Conservation (phyloP, 2,329 filamentous ascomycete species). For the Colletotrichum musae region DNA sequence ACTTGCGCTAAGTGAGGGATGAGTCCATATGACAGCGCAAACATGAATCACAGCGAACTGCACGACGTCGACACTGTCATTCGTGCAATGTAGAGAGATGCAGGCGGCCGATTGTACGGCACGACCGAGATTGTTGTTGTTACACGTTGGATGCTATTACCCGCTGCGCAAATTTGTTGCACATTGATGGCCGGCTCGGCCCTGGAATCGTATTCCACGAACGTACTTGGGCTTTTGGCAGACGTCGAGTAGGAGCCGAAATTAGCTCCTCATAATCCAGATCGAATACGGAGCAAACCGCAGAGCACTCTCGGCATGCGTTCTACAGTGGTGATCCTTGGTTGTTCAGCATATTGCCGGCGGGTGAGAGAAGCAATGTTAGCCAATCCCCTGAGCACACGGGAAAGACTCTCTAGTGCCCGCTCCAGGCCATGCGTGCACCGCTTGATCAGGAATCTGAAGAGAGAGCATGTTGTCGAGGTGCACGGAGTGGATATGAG, state of each 20-base stretch:
- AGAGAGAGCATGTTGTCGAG: no score
- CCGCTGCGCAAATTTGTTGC: constrained; percentile 2
- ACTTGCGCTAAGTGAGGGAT: not conserved
- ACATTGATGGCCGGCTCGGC: not conserved
- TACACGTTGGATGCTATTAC: constrained; percentile 5
- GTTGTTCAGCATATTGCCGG: no score
- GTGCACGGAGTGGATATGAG: no score
- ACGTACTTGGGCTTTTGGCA: not conserved
- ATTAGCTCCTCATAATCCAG: no score
- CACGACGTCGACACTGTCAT: not conserved
- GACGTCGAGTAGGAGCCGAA: not conserved
- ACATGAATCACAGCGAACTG: not conserved
- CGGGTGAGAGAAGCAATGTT: no score
- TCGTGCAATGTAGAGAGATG: constrained; percentile 1
- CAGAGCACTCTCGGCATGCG: no score
- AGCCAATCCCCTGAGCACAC: no score
- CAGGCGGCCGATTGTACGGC: constrained; percentile 13
- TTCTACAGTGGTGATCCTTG: no score
- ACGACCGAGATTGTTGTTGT: constrained; percentile 1
- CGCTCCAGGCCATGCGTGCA: no score
- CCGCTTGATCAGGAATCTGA: no score
- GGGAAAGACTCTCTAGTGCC: no score
- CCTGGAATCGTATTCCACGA: not conserved
- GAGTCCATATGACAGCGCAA: not conserved
- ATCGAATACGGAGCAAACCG: no score